Percentiles rank a stretch among this genome's conserved stretches.
Conservation (phyloP, 345 rosid species). For the Balakata baccata region DNA sequence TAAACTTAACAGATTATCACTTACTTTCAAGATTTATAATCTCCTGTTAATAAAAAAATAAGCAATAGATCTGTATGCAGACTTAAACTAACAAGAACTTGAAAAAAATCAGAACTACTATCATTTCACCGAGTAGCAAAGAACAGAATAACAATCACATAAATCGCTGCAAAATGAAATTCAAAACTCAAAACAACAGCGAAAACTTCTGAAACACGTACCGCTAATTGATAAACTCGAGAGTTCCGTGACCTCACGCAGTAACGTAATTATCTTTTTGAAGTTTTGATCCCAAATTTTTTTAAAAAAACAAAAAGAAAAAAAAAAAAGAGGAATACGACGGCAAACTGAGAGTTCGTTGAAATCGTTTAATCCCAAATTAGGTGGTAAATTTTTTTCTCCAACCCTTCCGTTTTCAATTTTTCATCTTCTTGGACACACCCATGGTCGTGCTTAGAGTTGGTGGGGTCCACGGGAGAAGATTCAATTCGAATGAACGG, state of each 20-base stretch:
- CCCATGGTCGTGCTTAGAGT: not conserved
- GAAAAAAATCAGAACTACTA: not conserved
- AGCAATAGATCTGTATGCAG: not conserved
- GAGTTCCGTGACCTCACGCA: not conserved
- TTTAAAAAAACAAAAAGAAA: no score
- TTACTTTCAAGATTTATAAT: not conserved
- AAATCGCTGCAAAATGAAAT: not conserved
- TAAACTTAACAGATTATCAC: not conserved
- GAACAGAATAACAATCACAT: not conserved
- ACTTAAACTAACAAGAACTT: not conserved
- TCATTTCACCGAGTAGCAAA: not conserved
- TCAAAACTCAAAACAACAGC: not conserved
- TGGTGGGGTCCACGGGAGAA: constrained; percentile 16
- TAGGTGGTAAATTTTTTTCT: not conserved
- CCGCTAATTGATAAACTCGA: constrained; percentile 3
- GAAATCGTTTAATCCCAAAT: constrained; percentile 2
- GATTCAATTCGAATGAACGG: constrained; percentile 1
- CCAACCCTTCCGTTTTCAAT: not conserved
- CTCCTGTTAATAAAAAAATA: not conserved
- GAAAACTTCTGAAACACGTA: not conserved
- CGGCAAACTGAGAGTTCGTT: not conserved
- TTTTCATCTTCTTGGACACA: not conserved
- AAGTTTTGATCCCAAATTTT: no score
- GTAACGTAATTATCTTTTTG: no score
- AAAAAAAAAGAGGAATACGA: no score